Percentiles rank a stretch among this genome's conserved stretches.
Evolutionary conservation across 768 basidiomycete genomes (phyloP).

Genomic region (Rhodocollybia butyracea): DNA sequence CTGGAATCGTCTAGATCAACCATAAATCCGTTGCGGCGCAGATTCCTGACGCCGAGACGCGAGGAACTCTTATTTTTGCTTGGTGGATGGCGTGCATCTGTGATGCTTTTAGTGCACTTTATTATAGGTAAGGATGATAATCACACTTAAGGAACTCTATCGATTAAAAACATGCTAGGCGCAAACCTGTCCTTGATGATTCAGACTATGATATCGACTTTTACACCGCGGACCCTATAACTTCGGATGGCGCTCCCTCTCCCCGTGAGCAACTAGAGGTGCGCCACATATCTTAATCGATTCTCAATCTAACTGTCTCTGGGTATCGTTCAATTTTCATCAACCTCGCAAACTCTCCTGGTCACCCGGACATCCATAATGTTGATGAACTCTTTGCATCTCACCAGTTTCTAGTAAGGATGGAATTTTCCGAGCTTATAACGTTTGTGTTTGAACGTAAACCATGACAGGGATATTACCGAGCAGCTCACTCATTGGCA

Average conservation of each 20-base stretch:
- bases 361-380: background rate
- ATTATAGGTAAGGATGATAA: too few species aligned
- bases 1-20: slow-evolving; percentile 56
- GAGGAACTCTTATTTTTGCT: slow-evolving; percentile 85
- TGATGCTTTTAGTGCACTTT: slow-evolving; percentile 81
- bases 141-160: too few species aligned
- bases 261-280: slow-evolving; percentile 82
- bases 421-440: slow-evolving; percentile 4
- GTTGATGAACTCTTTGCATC: background rate
- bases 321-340: background rate
- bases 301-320: background rate
- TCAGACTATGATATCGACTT: slow-evolving; percentile 90
- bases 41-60: slow-evolving; percentile 70
- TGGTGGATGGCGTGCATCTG: slow-evolving; percentile 92
- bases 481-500: slow-evolving; percentile 79
- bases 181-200: slow-evolving; percentile 83
- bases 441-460: slow-evolving; percentile 10
- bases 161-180: too few species aligned
- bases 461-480: slow-evolving; percentile 69
- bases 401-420: slow-evolving; percentile 65
- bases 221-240: slow-evolving; percentile 68
- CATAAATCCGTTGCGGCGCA: slow-evolving; percentile 75
- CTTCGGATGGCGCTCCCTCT: slow-evolving; percentile 52
- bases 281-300: slow-evolving; percentile 15
- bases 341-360: background rate